phyloP scores from a whole-genome alignment of 495 filamentous ascomycete genomes.

The Gamarada debralockiae region DNA sequence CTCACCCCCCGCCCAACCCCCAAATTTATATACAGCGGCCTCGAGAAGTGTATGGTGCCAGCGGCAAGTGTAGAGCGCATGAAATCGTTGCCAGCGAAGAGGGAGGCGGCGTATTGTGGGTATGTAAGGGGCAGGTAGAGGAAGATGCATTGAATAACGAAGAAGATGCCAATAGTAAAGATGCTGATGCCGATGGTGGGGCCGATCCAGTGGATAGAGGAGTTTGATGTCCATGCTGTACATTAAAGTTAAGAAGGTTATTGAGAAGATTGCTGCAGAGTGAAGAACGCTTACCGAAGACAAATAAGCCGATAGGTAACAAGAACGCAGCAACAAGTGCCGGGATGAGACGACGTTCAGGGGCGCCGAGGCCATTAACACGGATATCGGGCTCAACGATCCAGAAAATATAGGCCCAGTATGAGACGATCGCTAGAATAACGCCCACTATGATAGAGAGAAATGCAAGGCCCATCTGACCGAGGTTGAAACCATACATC shows the following conservation, averaged over 20 bases:
- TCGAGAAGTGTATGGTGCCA: slow-evolving; percentile 43
- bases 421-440: slow-evolving; percentile 44
- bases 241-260: too few species aligned
- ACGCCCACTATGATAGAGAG: slow-evolving; percentile 45
- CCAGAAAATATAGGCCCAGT: slow-evolving; percentile 34
- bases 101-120: slow-evolving; percentile 36
- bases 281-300: too few species aligned
- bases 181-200: slow-evolving; percentile 39
- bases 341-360: slow-evolving; percentile 46
- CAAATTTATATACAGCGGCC: background rate
- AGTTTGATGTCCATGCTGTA: slow-evolving; percentile 47
- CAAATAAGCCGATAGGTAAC: slow-evolving; percentile 51
- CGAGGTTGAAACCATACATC: slow-evolving; percentile 44
- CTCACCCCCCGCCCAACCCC: background rate
- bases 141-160: slow-evolving; percentile 52
- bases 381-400: slow-evolving; percentile 19
- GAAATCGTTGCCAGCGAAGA: slow-evolving; percentile 44
- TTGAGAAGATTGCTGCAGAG: too few species aligned
- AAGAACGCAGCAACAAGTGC: slow-evolving; percentile 53
- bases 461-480: slow-evolving; percentile 50
- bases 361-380: slow-evolving; percentile 35
- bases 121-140: slow-evolving; percentile 38
- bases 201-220: slow-evolving; percentile 22
- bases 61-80: slow-evolving; percentile 41
- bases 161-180: slow-evolving; percentile 48